These are phyloP conservation scores for Nepenthes alata DNA, from an alignment of 179 eudicot species.

Conservation along the genomic window DNA sequence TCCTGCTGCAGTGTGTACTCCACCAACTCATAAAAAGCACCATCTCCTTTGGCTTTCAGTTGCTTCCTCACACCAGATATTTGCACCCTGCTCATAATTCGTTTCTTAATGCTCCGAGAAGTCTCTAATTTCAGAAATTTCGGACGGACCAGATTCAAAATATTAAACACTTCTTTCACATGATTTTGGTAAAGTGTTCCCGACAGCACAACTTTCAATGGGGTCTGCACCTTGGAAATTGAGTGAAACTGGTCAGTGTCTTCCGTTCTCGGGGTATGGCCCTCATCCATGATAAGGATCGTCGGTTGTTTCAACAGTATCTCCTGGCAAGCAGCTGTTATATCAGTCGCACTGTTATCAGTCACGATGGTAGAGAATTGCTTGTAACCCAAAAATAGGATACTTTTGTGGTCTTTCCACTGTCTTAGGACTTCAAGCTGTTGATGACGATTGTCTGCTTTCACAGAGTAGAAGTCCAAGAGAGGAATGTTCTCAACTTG, in stretches of 20 bases:
- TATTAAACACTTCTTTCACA: slow-evolving; percentile 74
- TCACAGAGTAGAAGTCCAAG: slow-evolving; percentile 65
- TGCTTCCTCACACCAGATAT: slow-evolving; percentile 24
- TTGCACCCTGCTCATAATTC: slow-evolving; percentile 45
- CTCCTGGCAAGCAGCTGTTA: slow-evolving; percentile 49
- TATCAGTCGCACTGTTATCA: slow-evolving; percentile 28
- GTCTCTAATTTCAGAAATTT: slow-evolving; percentile 52
- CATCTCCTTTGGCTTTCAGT: slow-evolving; percentile 30
- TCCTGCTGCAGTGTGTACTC: slow-evolving; percentile 52
- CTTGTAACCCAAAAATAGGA: slow-evolving; percentile 71
- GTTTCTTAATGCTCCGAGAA: slow-evolving; percentile 36
- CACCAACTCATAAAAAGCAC: slow-evolving; percentile 44
- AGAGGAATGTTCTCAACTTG: slow-evolving; percentile 76
- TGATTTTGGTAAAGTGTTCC: slow-evolving; percentile 87
- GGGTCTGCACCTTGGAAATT: slow-evolving; percentile 64
- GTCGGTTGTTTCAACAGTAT: slow-evolving; percentile 44
- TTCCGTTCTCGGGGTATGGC: slow-evolving; percentile 82
- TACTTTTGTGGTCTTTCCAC: slow-evolving; percentile 57
- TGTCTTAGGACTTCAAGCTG: slow-evolving; percentile 57
- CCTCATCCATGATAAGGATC: slow-evolving; percentile 80
- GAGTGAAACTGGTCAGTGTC: slow-evolving; percentile 64
- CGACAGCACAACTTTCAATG: slow-evolving; percentile 75
- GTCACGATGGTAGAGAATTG: slow-evolving; percentile 67
- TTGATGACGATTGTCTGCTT: slow-evolving; percentile 64
- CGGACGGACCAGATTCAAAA: slow-evolving; percentile 74